Conservation (phyloP, 306 rosid species). For the Cyclanthera cordifolia region DNA sequence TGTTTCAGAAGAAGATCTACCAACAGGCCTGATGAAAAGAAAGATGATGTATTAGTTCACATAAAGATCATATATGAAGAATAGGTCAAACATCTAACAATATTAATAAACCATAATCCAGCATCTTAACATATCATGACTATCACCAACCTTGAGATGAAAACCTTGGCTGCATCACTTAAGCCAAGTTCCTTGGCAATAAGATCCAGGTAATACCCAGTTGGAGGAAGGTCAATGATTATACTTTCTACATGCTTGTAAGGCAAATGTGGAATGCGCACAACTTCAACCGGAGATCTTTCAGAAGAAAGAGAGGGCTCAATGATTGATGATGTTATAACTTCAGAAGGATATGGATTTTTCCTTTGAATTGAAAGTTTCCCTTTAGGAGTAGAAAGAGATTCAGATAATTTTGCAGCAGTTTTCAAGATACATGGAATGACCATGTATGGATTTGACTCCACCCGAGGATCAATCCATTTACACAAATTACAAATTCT, state of each 20-base stretch:
- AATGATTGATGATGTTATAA: slow-evolving; percentile 29
- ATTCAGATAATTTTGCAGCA: slow-evolving; percentile 33
- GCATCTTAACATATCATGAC: background rate
- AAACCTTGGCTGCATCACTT: slow-evolving; percentile 41
- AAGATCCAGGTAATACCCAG: slow-evolving; percentile 66
- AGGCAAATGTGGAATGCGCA: slow-evolving; percentile 44
- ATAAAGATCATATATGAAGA: background rate
- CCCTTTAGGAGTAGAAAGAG: slow-evolving; percentile 36
- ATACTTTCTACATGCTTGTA: slow-evolving; percentile 48
- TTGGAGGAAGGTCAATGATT: slow-evolving; percentile 41
- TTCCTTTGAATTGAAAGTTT: slow-evolving; percentile 54
- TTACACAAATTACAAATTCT: slow-evolving; percentile 47
- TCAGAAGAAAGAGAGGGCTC: slow-evolving; percentile 24
- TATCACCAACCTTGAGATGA: slow-evolving; percentile 62
- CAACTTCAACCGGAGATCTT: slow-evolving; percentile 34
- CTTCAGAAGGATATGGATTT: slow-evolving; percentile 46
- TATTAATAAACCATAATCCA: slow-evolving; percentile 5
- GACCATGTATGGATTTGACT: slow-evolving; percentile 48
- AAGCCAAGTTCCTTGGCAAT: slow-evolving; percentile 72
- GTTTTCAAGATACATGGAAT: slow-evolving; percentile 45
- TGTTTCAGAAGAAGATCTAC: slow-evolving; percentile 82
- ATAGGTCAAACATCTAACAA: slow-evolving; percentile 10
- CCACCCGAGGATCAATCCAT: slow-evolving; percentile 64
- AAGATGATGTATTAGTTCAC: background rate
- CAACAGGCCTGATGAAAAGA: slow-evolving; percentile 53